These are phyloP conservation scores for Meripilus lineatus DNA, from an alignment of 1,284 basidiomycete genomes.

Conservation along the genomic window DNA sequence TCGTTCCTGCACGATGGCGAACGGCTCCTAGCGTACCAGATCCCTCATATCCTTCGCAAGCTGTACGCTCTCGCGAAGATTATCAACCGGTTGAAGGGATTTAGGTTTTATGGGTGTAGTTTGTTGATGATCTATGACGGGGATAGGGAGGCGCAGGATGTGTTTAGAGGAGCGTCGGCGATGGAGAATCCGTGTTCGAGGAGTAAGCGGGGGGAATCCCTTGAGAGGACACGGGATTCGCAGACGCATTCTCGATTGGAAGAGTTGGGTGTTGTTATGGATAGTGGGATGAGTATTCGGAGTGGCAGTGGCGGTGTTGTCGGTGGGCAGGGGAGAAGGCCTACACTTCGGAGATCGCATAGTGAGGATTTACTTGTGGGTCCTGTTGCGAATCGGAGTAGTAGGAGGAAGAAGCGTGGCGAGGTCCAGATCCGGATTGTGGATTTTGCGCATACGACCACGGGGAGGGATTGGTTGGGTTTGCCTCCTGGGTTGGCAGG, in stretches of 20 bases:
- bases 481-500: constrained; percentile 40
- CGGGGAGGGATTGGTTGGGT: constrained; percentile 86
- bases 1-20: constrained; percentile 88
- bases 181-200: constrained; percentile 66
- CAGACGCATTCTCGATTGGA: constrained; percentile 8
- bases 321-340: too few species aligned
- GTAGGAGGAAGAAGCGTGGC: constrained; percentile 68
- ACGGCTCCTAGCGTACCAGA: constrained; percentile 83
- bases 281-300: too few species aligned
- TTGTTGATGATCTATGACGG: constrained; percentile 98
- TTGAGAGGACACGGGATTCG: too few species aligned
- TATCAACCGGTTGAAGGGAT: constrained; percentile 83
- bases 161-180: constrained; percentile 53
- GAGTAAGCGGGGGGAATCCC: constrained; percentile 72
- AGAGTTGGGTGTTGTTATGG: too few species aligned
- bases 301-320: too few species aligned
- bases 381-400: constrained; percentile 55
- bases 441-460: constrained; percentile 98
- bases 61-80: constrained; percentile 93
- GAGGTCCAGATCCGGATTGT: constrained; percentile 96
- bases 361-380: constrained; percentile 72
- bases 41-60: constrained; percentile 88
- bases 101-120: constrained; percentile 97
- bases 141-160: constrained; percentile 80
- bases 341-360: constrained; percentile 61